These are phyloP conservation scores for Saturnispora serradocipensis DNA, from an alignment of 805 yeast genomes.

Conservation along the genomic window DNA sequence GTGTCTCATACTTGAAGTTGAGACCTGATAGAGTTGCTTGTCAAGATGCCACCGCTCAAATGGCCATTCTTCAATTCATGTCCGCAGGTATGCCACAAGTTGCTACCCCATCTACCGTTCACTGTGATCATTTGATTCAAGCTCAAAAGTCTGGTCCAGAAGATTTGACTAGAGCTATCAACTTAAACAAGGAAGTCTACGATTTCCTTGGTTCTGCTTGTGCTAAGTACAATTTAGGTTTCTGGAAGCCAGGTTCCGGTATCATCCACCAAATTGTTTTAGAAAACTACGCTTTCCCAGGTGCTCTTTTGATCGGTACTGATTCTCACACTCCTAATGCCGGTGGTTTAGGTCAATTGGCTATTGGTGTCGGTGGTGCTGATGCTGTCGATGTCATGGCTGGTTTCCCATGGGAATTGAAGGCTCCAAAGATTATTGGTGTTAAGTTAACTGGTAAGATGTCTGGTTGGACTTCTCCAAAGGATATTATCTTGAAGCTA, in stretches of 20 bases:
- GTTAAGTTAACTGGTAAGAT: conserved; percentile 84
- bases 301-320: conserved; percentile 94
- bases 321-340: conserved; percentile 99
- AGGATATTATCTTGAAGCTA: conserved; percentile 86
- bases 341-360: conserved; percentile 97
- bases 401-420: conserved; percentile 97
- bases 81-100: conserved; percentile 85
- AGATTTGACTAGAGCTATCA: conserved; percentile 74
- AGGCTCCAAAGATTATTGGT: conserved; percentile 93
- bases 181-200: conserved; percentile 88
- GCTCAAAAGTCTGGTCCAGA: conserved; percentile 87
- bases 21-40: conserved; percentile 97
- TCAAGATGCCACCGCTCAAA: conserved; percentile 99
- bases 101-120: conserved; percentile 91
- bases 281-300: conserved; percentile 96
- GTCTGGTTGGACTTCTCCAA: conserved; percentile 94
- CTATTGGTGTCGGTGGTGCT: conserved; percentile 99
- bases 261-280: conserved; percentile 96
- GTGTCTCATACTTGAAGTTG: conserved; percentile 81
- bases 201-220: conserved; percentile 91
- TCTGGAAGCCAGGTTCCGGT: conserved; percentile 99
- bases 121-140: conserved; percentile 96
- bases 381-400: conserved; percentile 98
- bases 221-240: conserved; percentile 90
- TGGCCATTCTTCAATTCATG: conserved; percentile 98